Conservation (phyloP, 1,284 basidiomycete genomes). For the Ganoderma meredithae region DNA sequence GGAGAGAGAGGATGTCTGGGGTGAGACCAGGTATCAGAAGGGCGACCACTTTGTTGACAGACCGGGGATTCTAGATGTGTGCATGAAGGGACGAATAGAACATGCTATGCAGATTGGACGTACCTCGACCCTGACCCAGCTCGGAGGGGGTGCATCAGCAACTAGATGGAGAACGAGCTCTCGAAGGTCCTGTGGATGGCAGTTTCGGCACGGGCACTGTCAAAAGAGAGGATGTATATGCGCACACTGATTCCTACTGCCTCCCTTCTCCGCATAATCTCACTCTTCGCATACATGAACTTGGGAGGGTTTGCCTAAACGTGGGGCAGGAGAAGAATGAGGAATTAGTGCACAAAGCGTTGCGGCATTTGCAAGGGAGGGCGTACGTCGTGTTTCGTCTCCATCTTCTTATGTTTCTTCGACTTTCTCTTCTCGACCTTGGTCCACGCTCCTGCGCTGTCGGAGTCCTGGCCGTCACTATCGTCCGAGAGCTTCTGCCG, state of each 20-base stretch:
- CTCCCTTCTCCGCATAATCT: slow-evolving; percentile 75
- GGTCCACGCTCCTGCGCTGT: slow-evolving; percentile 58
- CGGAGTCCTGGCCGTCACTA: slow-evolving; percentile 31
- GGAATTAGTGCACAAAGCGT: slow-evolving; percentile 4
- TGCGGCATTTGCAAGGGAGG: slow-evolving; percentile 7
- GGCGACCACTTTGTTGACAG: slow-evolving; percentile 79
- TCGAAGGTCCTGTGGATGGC: slow-evolving; percentile 72
- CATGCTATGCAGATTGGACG: slow-evolving; percentile 28
- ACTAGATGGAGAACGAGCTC: slow-evolving; percentile 84
- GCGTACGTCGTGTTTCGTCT: slow-evolving; percentile 68
- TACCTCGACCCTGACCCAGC: slow-evolving; percentile 87
- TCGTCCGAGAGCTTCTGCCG: slow-evolving; percentile 22
- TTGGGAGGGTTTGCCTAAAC: slow-evolving; percentile 65
- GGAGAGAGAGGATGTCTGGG: slow-evolving; percentile 71
- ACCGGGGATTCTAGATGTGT: slow-evolving; percentile 65
- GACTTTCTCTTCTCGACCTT: slow-evolving; percentile 71
- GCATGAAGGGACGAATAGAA: slow-evolving; percentile 8
- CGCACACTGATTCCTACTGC: slow-evolving; percentile 81
- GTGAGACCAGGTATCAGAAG: slow-evolving; percentile 86
- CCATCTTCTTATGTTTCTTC: slow-evolving; percentile 65
- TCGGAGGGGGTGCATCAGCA: slow-evolving; percentile 82
- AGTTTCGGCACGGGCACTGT: background rate
- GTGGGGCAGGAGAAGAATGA: slow-evolving; percentile 5
- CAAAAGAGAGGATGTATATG: too few species aligned
- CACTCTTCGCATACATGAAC: slow-evolving; percentile 81